Percentiles rank a stretch among this genome's conserved stretches.
phyloP scores from a whole-genome alignment of 495 filamentous ascomycete genomes.

The Alectoria sarmentosa region DNA sequence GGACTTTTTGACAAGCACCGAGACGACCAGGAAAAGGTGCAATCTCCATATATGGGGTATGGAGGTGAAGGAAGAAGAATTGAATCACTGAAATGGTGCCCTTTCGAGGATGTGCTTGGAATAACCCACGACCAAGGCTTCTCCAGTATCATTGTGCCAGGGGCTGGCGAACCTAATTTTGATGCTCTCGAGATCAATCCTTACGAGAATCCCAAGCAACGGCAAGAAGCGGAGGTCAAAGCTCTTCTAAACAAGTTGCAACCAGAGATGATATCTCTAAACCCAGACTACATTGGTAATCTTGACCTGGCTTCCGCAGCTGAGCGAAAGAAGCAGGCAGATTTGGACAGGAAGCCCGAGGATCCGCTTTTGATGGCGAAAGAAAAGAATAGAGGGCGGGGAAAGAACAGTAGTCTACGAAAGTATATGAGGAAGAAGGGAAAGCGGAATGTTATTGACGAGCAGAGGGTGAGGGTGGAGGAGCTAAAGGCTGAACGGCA shows the following conservation, averaged over 20 bases:
- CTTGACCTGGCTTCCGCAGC: conserved; percentile 70
- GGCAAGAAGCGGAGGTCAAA: conserved; percentile 89
- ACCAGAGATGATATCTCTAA: conserved; percentile 93
- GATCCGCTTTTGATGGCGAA: conserved; percentile 54
- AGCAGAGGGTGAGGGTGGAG: conserved; percentile 64
- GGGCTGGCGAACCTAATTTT: conserved; percentile 93
- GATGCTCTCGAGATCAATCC: conserved; percentile 91
- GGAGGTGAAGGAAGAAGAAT: conserved; percentile 78
- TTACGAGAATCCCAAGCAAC: conserved; percentile 90
- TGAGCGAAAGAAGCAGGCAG: conserved; percentile 62
- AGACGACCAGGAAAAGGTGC: conserved; percentile 66
- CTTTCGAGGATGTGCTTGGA: conserved; percentile 88
- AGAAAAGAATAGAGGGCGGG: conserved; percentile 68
- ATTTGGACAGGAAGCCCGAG: conserved; percentile 65
- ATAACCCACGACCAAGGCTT: conserved; percentile 81
- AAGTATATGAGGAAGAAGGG: conserved; percentile 87
- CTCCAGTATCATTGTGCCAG: conserved; percentile 80
- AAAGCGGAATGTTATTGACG: conserved; percentile 85
- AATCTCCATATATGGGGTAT: conserved; percentile 89
- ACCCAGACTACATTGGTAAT: conserved; percentile 83
- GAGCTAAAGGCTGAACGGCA: conserved; percentile 57
- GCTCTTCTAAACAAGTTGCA: conserved; percentile 85
- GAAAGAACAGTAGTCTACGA: conserved; percentile 84
- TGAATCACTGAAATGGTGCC: conserved; percentile 83
- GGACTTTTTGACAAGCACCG: conserved; percentile 69